A percentile compares a stretch with the other conserved stretches of the same genome.
Conservation (phyloP, 192 early-diverging fungal genomes). For the Diversispora epigaea region DNA sequence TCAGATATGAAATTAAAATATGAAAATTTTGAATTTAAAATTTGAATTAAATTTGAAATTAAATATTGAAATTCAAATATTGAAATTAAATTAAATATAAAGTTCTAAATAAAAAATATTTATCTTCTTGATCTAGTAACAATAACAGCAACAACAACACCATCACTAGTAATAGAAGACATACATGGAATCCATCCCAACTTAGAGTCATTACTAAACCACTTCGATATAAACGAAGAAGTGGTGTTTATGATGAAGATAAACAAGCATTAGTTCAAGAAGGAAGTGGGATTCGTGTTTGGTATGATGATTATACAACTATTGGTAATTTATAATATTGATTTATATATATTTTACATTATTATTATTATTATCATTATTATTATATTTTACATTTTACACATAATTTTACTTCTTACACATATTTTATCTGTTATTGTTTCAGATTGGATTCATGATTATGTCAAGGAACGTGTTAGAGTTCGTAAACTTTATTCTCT, state of each 20-base stretch:
- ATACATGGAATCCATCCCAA: slow-evolving; percentile 5
- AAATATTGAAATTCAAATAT: too few relatives aligned
- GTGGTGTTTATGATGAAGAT: slow-evolving; percentile 50
- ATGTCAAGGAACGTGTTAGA: slow-evolving; percentile 54
- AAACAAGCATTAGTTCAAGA: slow-evolving; percentile 51
- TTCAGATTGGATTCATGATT: slow-evolving; percentile 68
- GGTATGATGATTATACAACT: slow-evolving; percentile 67
- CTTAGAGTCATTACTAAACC: background rate
- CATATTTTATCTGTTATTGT: too few relatives aligned
- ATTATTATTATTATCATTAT: slow-evolving; percentile 30
- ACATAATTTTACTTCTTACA: too few relatives aligned
- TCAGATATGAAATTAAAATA: too few relatives aligned
- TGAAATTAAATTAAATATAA: too few relatives aligned
- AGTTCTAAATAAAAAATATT: too few relatives aligned
- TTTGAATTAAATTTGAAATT: too few relatives aligned
- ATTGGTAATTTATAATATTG: slow-evolving; percentile 43
- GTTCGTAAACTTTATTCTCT: slow-evolving; percentile 36
- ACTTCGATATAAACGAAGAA: slow-evolving; percentile 31
- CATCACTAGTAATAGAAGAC: background rate
- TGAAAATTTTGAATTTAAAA: too few relatives aligned
- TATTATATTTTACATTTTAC: background rate
- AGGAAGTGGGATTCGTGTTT: slow-evolving; percentile 56
- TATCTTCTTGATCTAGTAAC: too few relatives aligned
- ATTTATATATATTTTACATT: background rate
- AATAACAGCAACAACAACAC: too few relatives aligned